phyloP scores from a whole-genome alignment of 495 filamentous ascomycete genomes.

The Chaetomidium leptoderma region DNA sequence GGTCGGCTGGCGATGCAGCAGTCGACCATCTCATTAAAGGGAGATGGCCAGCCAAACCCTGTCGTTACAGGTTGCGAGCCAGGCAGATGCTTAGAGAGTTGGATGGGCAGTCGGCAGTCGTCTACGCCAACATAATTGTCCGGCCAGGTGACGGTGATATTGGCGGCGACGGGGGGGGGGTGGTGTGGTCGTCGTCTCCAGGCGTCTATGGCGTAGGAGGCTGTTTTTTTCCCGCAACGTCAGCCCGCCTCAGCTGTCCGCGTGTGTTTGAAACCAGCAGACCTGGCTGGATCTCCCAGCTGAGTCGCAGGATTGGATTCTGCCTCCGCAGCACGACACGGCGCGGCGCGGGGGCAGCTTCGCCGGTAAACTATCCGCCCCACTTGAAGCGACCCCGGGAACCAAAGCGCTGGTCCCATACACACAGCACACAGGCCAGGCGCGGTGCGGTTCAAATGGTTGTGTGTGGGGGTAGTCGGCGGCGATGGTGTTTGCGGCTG shows the following conservation, averaged over 20 bases:
- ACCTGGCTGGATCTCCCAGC: no score
- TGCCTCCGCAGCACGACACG: neutral
- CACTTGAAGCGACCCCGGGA: neutral
- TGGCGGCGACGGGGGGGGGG: conserved; percentile 2
- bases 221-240: conserved; percentile 4
- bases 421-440: no score
- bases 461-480: conserved; percentile 6
- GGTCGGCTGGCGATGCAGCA: neutral
- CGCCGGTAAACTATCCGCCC: neutral
- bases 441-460: conserved; percentile 14
- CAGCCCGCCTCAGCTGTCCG: conserved; percentile 8
- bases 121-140: conserved; percentile 5
- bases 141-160: neutral
- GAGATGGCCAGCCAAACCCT: conserved; percentile 8
- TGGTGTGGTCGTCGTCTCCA: neutral
- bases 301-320: neutral
- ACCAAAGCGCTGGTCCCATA: conserved; percentile 6
- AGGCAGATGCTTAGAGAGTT: neutral
- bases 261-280: neutral
- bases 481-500: conserved; percentile 7
- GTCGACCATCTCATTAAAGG: conserved; percentile 7
- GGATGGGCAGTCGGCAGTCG: neutral
- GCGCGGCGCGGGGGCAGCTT: neutral
- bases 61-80: neutral
- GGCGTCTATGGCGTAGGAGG: conserved; percentile 17